Base-by-base conservation (phyloP, 176 grass and related monocot species). In the Phyllostachys edulis region DNA sequence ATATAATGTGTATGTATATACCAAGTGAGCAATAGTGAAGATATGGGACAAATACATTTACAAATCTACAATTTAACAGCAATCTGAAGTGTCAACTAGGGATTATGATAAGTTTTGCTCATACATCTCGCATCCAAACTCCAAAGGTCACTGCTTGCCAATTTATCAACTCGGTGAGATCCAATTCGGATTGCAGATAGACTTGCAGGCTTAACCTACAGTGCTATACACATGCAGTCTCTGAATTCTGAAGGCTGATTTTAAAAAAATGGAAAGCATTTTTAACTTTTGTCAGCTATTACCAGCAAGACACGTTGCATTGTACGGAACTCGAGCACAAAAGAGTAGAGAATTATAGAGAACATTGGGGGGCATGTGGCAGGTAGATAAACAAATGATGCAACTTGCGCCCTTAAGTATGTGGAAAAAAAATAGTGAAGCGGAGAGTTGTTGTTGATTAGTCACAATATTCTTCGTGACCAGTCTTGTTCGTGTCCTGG, bases 131-230 rank as follows among this genome's bases (percentile, higher is more conserved):
- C 40, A 47, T 72, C 69, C 42, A 50, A 16, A 73, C 46, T 72
- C 69, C 29, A 24, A 16, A 73, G 32, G 54, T 37, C 50, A 26
- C 57, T 61, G n/a, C 0, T 26, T 61, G 57, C 8, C 9, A 12
- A 61, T 23, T 62, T 57, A 57, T 16, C 20, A 57, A 57, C 47
- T 54, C 7, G 18, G 0, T 37, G 12, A 39, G 29, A 9, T 9
- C 5, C 9, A 32, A 29, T 63, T 62, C 63, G 18, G 26, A 83
- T 38, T 73, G 36, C 38, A 46, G 18, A 18, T 10, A 65, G 51
- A 42, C 64, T 67, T 81, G 9, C 14, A 57, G 34, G 49, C 50
- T 75, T 75, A 54, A 55, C 34, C 55, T 74, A 74, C 71, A 73
- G 45, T 51, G 23, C 44, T 74, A 37, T 6, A 18, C 13, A 38